Base-by-base conservation (phyloP, 345 rosid species). In the Lumnitzera racemosa region DNA sequence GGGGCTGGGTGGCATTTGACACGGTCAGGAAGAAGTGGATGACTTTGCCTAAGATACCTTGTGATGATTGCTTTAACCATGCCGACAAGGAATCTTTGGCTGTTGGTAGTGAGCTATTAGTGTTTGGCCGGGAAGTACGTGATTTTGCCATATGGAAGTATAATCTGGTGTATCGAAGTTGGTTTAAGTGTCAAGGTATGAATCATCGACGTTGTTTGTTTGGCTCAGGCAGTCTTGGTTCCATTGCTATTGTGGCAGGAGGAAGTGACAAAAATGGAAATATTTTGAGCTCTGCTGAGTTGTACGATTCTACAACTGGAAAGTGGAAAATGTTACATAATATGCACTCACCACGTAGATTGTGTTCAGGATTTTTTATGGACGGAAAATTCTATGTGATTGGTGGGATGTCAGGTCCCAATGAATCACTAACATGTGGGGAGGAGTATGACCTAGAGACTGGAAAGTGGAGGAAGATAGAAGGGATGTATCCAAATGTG, bases 21-120 rank as follows among this genome's bases (percentile, higher is more conserved):
- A 83, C 90, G 0, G 25, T 53, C 63, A 80, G 75, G 53, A 69
- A 74, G 58, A 88, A 79, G 65, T 85, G 96, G 92, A 81, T 81
- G 84, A 65, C 68, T n/a, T 62, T 88, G 69, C 91, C 96, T 0
- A 85, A 76, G 74, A 81, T 88, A 62, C 96, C 96, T 47, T 85
- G 96, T 6, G 96, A 88, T 61, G 92, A 88, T 43, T 88, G 96
- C 64, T 85, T 88, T 77, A 81, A 81, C 64, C 81, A 68, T 53
- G 89, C 95, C 0, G 95, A 87, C 67, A 87, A 85, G 74, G 96
- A 88, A 80, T 88, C 96, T 0, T 67, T 88, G 62, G 88, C 92
- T 53, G 92, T 85, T 14, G 90, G 82, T 14, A 76, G 78, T 64
- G 88, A 88, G 70, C 75, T 88, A 63, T 68, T 88, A 67, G 92